A percentile compares a stretch with the other conserved stretches of the same genome.
phyloP scores from a whole-genome alignment of 2,329 filamentous ascomycete genomes.

The Penicillium hordei region DNA sequence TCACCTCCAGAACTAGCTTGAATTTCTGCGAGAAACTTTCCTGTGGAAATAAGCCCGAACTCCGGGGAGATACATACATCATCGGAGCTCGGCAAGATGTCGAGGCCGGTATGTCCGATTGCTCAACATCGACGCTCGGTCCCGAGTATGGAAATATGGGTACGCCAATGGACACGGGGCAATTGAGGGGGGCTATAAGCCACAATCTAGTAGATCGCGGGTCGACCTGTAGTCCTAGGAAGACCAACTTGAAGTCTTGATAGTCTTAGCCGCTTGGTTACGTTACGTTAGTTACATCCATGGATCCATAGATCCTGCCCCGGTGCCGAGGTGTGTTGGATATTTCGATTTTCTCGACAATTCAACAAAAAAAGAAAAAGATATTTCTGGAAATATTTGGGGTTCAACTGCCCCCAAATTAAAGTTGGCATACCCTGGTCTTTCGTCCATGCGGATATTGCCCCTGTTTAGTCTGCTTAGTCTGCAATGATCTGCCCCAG shows the following conservation, averaged over 20 bases:
- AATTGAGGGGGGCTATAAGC: slow-evolving; percentile 5
- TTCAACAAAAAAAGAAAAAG: too few species aligned
- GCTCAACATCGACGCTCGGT: slow-evolving; percentile 1
- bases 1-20: not conserved
- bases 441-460: slow-evolving; percentile 16
- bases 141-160: not conserved
- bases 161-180: slow-evolving; percentile 9
- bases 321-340: not conserved
- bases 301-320: not conserved
- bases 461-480: slow-evolving; percentile 21
- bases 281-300: not conserved
- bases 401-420: slow-evolving; percentile 16
- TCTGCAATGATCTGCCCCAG: slow-evolving; percentile 20
- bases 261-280: slow-evolving; percentile 7
- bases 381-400: not conserved
- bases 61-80: not conserved
- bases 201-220: slow-evolving; percentile 11
- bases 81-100: not conserved
- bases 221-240: not conserved
- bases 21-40: not conserved
- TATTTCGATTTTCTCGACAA: not conserved
- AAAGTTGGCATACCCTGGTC: slow-evolving; percentile 28
- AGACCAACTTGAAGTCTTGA: slow-evolving; percentile 5
- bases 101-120: not conserved
- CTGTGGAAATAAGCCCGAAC: not conserved